A percentile compares a stretch with the other conserved stretches of the same genome.
These are phyloP conservation scores for Terana coerulea DNA, from an alignment of 768 basidiomycete species.

Conservation along the genomic window DNA sequence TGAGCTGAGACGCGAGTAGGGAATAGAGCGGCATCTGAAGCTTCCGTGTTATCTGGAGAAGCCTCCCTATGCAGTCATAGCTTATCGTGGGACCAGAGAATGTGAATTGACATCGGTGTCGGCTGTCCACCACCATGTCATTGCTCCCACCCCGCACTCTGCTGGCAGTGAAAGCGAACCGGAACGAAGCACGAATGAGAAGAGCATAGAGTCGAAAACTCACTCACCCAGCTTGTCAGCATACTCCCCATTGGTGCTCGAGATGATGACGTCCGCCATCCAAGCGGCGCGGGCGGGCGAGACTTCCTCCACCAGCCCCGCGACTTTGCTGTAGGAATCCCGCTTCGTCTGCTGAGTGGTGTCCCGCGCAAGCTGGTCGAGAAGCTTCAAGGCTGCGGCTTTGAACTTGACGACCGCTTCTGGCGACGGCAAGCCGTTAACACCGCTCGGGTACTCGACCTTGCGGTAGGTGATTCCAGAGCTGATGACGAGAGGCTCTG, in stretches of 20 bases:
- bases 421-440: constrained; percentile 40
- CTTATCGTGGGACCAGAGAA: too few relatives aligned
- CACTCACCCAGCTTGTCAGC: constrained; percentile 69
- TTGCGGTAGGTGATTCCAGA: constrained; percentile 23
- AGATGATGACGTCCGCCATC: constrained; percentile 76
- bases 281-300: constrained; percentile 59
- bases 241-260: constrained; percentile 60
- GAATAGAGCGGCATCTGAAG: neutral
- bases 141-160: too few relatives aligned
- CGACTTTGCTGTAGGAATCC: constrained; percentile 67
- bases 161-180: too few relatives aligned
- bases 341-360: constrained; percentile 42
- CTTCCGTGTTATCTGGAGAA: too few relatives aligned
- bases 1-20: too few relatives aligned
- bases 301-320: constrained; percentile 70
- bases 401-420: constrained; percentile 68
- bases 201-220: too few relatives aligned
- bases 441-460: constrained; percentile 26
- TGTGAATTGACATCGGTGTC: too few relatives aligned
- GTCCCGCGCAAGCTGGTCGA: constrained; percentile 58
- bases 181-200: too few relatives aligned
- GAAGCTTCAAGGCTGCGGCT: constrained; percentile 56
- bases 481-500: neutral
- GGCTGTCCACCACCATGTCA: too few relatives aligned
- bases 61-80: too few relatives aligned